Base-by-base conservation (phyloP, 176 grass and related monocot genomes). In the Areca catechu region DNA sequence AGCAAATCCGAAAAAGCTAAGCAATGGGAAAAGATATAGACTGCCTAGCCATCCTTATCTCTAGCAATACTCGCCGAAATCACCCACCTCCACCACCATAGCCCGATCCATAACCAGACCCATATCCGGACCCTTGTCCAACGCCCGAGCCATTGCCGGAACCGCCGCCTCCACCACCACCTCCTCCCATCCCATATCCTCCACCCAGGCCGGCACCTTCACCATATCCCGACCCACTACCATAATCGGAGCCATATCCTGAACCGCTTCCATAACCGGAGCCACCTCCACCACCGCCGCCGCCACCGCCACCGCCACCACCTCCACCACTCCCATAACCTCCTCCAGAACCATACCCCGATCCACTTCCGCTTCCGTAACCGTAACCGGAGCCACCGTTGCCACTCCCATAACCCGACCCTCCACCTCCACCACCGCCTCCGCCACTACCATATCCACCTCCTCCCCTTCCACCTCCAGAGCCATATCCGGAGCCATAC, bases 331-430 rank as follows among this genome's bases (percentile, higher is more conserved):
- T 43, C 9, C 34, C 34, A 43, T 43, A 43, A 12, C 10, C 57
- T 20, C 57, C 34, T 25, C 12, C 34, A 19, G 66, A 48, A 37
- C 57, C 18, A 43, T 43, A 43, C 7, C n/a, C 37, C 29, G 19
- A 43, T 14, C 34, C 34, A 43, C 34, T 43, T 43, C 7, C 30
- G 14, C 16, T 29, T 16, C 57, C 57, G 15, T 25, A 28, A 12
- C 59, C 51, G 4, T 54, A 78, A 60, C 75, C 65, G 30, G 17
- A 20, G 4, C 75, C 17, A 22, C 58, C 75, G 10, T 24, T 64
- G 15, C 59, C 75, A 20, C 66, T 61, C 48, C 65, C 74, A 50
- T 27, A 77, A 7, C 72, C 61, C 1, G 72, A 49, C 10, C 61
- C 61, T 20, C 34, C 61, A 5, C 34, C 61, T 10, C 34, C 61